A percentile compares a stretch with the other conserved stretches of the same genome.
Evolutionary conservation across 345 rosid genomes (phyloP).

Genomic region (Eucalyptus urophylla): DNA sequence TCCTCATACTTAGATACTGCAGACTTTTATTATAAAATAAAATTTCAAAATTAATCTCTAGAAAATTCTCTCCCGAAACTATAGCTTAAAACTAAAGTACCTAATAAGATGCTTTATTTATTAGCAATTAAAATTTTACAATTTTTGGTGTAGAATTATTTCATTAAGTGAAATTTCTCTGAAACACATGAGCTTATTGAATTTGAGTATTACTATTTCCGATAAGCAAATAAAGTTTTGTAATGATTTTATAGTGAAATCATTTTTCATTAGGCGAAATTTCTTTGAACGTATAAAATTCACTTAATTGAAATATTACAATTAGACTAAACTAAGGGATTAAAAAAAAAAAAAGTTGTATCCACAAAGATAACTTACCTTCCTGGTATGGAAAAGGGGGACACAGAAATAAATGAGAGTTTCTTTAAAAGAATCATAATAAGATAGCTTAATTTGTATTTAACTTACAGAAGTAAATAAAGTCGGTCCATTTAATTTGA

Average conservation of each 20-base stretch:
- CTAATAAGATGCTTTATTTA: background rate
- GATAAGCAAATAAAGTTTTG: background rate
- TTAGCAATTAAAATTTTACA: background rate
- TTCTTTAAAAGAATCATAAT: background rate
- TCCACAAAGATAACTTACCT: background rate
- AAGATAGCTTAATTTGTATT: background rate
- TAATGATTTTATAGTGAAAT: background rate
- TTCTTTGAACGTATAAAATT: background rate
- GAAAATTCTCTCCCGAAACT: background rate
- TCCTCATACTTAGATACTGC: background rate
- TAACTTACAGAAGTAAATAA: background rate
- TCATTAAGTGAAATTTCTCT: background rate
- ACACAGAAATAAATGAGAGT: background rate
- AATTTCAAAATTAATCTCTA: background rate
- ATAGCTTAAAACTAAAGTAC: background rate
- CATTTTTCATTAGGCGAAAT: background rate
- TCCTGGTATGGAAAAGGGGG: background rate
- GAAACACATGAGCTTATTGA: background rate
- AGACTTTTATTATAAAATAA: background rate
- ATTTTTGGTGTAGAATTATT: background rate
- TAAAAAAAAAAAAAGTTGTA: background rate
- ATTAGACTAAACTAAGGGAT: background rate
- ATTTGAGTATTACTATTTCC: background rate
- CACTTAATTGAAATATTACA: background rate
- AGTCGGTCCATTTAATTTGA: background rate